Conservation (phyloP, 106 monocot species). For the Allium cepa region DNA sequence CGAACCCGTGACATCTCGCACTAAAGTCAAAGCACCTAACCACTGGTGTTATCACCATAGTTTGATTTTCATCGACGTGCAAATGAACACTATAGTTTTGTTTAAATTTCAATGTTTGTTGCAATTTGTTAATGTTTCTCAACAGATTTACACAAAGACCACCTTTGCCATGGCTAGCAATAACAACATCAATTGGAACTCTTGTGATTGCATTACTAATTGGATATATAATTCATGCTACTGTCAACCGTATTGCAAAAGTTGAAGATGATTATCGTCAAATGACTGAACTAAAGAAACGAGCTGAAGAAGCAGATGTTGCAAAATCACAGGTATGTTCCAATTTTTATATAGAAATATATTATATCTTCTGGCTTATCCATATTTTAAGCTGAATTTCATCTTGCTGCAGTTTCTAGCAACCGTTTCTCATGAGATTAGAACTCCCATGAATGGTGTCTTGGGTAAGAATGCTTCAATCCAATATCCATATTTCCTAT, state of each 20-base stretch:
- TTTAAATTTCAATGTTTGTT: too few relatives aligned
- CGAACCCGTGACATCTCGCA: too few relatives aligned
- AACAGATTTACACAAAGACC: constrained; percentile 77
- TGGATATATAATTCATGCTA: constrained; percentile 92
- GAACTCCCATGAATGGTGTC: constrained; percentile 99
- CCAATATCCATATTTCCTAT: too few relatives aligned
- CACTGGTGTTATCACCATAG: too few relatives aligned
- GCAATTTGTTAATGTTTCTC: not conserved
- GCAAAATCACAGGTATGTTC: constrained; percentile 87
- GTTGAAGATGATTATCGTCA: constrained; percentile 94
- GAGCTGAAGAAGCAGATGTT: constrained; percentile 92
- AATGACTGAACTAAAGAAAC: constrained; percentile 93
- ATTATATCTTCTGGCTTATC: not conserved
- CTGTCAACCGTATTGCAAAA: constrained; percentile 89
- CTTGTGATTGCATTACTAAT: constrained; percentile 84
- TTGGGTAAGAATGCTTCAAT: constrained; percentile 46
- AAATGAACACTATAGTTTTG: too few relatives aligned
- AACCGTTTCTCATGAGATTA: constrained; percentile 98
- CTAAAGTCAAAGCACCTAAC: too few relatives aligned
- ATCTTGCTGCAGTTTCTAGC: constrained; percentile 77
- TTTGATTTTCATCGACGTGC: too few relatives aligned
- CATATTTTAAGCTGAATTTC: constrained; percentile 1
- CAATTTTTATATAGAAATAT: not conserved
- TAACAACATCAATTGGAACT: constrained; percentile 82
- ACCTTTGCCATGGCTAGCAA: constrained; percentile 90